These are phyloP conservation scores for Backusella circina DNA, from an alignment of 192 early-diverging fungal species.

Conservation along the genomic window DNA sequence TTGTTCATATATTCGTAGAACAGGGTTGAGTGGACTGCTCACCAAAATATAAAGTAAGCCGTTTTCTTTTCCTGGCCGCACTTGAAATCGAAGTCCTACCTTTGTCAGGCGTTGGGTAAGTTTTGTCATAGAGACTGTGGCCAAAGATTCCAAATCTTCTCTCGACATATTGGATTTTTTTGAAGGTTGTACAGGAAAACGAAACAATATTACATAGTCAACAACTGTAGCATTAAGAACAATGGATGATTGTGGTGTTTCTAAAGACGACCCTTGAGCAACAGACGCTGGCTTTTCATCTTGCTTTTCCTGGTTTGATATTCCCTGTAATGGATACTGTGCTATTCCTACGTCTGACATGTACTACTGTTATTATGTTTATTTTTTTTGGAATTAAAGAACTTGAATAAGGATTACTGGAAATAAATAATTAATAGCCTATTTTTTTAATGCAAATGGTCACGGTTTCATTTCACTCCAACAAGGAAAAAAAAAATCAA, in stretches of 20 bases:
- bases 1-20: background rate
- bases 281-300: background rate
- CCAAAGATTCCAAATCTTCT: slow-evolving; percentile 32
- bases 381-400: background rate
- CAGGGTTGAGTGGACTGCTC: slow-evolving; percentile 46
- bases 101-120: slow-evolving; percentile 50
- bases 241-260: background rate
- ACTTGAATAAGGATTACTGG: background rate
- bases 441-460: background rate
- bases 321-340: background rate
- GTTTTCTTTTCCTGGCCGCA: slow-evolving; percentile 48
- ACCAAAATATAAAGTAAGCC: slow-evolving; percentile 63
- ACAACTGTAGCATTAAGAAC: background rate
- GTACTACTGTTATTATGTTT: background rate
- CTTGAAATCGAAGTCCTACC: slow-evolving; percentile 62
- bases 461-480: background rate
- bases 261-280: background rate
- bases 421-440: background rate
- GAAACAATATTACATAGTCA: slow-evolving; percentile 10
- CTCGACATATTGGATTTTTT: background rate
- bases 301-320: background rate
- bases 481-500: background rate
- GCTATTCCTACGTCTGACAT: background rate
- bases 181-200: background rate
- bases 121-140: slow-evolving; percentile 45